phyloP scores from a whole-genome alignment of 495 filamentous ascomycete species.

The Chaetomidium leptoderma region DNA sequence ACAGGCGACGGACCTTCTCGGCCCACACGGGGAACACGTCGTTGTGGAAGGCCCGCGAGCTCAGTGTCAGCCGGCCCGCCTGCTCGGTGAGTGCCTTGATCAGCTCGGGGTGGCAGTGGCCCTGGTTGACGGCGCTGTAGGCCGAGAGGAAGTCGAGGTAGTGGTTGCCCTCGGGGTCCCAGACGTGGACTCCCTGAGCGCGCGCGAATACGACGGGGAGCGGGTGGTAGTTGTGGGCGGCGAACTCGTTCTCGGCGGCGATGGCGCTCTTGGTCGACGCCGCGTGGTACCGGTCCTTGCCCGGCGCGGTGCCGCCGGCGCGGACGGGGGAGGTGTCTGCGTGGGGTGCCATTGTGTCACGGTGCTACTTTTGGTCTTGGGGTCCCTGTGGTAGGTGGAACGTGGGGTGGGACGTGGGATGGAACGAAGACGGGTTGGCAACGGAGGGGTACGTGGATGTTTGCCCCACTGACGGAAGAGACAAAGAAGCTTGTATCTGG shows the following conservation, averaged over 20 bases:
- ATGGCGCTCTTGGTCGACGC: slow-evolving; percentile 76
- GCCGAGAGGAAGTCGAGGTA: slow-evolving; percentile 98
- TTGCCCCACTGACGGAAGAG: slow-evolving; percentile 2
- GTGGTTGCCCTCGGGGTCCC: slow-evolving; percentile 95
- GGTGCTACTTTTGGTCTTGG: not conserved
- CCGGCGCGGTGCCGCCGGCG: slow-evolving; percentile 31
- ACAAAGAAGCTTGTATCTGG: slow-evolving; percentile 1
- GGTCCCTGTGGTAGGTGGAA: not conserved
- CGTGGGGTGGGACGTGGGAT: not conserved
- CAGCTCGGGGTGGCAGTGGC: slow-evolving; percentile 95
- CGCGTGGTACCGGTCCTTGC: slow-evolving; percentile 65
- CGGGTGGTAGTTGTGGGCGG: slow-evolving; percentile 98
- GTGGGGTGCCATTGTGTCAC: slow-evolving; percentile 53
- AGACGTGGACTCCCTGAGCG: slow-evolving; percentile 79
- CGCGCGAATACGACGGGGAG: slow-evolving; percentile 87
- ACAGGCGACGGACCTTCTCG: slow-evolving; percentile 77
- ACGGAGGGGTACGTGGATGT: not conserved
- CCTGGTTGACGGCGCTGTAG: slow-evolving; percentile 97
- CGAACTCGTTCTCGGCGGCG: slow-evolving; percentile 71
- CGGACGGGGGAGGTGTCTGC: slow-evolving; percentile 37
- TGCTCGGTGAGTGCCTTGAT: slow-evolving; percentile 86
- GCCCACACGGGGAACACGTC: slow-evolving; percentile 98
- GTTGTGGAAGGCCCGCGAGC: slow-evolving; percentile 96
- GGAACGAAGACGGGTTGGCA: not conserved
- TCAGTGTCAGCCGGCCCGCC: slow-evolving; percentile 84